A percentile compares a stretch with the other conserved stretches of the same genome.
Conservation (phyloP, 768 basidiomycete genomes). For the Cantharellus anzutake region DNA sequence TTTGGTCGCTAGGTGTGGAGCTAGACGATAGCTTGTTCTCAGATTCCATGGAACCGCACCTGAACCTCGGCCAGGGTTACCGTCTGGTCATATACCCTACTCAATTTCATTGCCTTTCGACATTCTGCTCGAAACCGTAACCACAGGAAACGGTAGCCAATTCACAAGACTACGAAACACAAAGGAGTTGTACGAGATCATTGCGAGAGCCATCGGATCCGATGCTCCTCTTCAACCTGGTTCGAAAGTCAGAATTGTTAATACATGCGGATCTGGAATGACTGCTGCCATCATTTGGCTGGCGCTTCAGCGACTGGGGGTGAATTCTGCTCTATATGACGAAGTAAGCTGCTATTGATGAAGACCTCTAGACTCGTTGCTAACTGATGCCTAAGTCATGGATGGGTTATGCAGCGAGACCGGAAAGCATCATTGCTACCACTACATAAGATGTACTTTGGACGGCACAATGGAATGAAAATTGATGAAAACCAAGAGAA, state of each 20-base stretch:
- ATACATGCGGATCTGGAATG: constrained; percentile 93
- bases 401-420: constrained; percentile 77
- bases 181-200: constrained; percentile 35
- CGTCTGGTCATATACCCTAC: constrained; percentile 84
- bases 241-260: constrained; percentile 42
- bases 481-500: neutral
- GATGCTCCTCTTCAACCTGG: constrained; percentile 25
- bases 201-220: constrained; percentile 44
- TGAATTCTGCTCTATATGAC: constrained; percentile 50
- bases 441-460: neutral
- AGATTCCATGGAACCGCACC: constrained; percentile 70
- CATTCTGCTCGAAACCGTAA: constrained; percentile 36
- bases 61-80: constrained; percentile 74
- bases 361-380: neutral
- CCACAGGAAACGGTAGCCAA: constrained; percentile 17
- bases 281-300: constrained; percentile 92
- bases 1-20: neutral
- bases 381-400: constrained; percentile 46
- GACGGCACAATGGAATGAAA: neutral
- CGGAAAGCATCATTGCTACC: constrained; percentile 44
- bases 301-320: constrained; percentile 57
- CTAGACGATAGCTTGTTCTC: constrained; percentile 4
- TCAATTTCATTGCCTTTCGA: constrained; percentile 75
- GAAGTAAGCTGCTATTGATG: constrained; percentile 38
- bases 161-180: constrained; percentile 34